These are phyloP conservation scores for Ophiostoma himal-ulmi DNA, from an alignment of 2,329 filamentous ascomycete genomes.

Conservation along the genomic window DNA sequence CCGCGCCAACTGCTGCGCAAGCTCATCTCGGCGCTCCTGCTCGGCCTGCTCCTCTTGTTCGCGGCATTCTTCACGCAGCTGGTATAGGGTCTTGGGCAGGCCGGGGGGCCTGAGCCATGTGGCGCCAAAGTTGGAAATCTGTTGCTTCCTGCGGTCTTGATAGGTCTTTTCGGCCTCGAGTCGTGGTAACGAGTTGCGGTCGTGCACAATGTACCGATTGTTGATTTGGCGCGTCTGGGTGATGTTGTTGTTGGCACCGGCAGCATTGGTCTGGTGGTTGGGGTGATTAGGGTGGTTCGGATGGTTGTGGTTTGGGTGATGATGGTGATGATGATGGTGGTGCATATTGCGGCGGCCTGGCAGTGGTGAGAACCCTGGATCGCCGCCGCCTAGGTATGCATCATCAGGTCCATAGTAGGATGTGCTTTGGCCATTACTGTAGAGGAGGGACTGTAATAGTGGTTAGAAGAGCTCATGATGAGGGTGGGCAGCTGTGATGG, in stretches of 20 bases:
- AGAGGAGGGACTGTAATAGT: conserved; percentile 19
- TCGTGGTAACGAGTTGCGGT: conserved; percentile 59
- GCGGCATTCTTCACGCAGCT: conserved; percentile 79
- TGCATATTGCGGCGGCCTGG: conserved; percentile 18
- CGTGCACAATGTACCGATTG: conserved; percentile 34
- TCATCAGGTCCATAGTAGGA: conserved; percentile 25
- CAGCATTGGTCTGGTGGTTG: conserved; percentile 26
- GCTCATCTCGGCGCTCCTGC: conserved; percentile 62
- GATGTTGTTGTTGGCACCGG: conserved; percentile 31
- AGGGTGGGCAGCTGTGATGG: not conserved
- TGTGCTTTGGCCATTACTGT: conserved; percentile 21
- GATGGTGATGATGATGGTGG: conserved; percentile 19
- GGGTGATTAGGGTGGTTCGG: conserved; percentile 25
- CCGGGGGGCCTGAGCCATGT: conserved; percentile 88
- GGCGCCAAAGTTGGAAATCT: conserved; percentile 81
- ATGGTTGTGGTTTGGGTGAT: conserved; percentile 25
- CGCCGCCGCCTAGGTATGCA: conserved; percentile 31
- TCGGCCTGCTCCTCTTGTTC: conserved; percentile 83
- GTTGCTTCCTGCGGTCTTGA: conserved; percentile 68
- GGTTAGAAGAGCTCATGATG: not conserved
- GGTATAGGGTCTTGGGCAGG: conserved; percentile 80
- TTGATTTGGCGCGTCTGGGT: conserved; percentile 29
- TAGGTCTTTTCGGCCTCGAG: conserved; percentile 71
- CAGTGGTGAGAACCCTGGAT: conserved; percentile 28
- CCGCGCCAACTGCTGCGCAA: conserved; percentile 65